Evolutionary conservation across 345 rosid species (phyloP).

Genomic region (Limnanthes douglasii): DNA sequence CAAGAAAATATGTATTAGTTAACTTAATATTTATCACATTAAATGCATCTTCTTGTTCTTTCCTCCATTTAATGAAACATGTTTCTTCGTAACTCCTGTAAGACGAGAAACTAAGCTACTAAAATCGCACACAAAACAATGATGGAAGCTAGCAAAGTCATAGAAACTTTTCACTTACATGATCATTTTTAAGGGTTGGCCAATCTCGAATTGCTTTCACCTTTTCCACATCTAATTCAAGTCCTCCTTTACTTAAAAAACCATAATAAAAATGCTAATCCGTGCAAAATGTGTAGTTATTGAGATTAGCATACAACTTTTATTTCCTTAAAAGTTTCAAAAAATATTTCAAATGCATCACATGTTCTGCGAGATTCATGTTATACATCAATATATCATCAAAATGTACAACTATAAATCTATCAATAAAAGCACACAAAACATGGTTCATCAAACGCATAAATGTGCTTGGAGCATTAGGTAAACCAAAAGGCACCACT

Average conservation of each 20-base stretch:
- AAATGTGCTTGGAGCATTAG: too few species aligned
- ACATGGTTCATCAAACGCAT: too few species aligned
- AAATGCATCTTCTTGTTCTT: too few species aligned
- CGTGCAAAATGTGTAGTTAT: not conserved
- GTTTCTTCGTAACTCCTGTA: not conserved
- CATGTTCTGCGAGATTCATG: not conserved
- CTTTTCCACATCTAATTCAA: not conserved
- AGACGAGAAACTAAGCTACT: not conserved
- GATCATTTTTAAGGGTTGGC: too few species aligned
- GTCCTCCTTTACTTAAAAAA: not conserved
- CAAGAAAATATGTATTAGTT: too few species aligned
- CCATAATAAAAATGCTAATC: too few species aligned
- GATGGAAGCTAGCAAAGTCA: not conserved
- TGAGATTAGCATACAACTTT: not conserved
- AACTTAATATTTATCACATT: too few species aligned
- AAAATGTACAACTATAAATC: too few species aligned
- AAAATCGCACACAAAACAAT: not conserved
- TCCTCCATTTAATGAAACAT: too few species aligned
- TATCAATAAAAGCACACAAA: too few species aligned
- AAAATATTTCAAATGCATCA: not conserved
- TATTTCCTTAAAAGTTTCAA: not conserved
- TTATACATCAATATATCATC: too few species aligned
- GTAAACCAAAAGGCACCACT: not conserved
- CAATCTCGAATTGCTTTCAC: not conserved
- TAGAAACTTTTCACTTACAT: not conserved